Base-by-base conservation (phyloP, 345 rosid genomes). In the Physaria fendleri region DNA sequence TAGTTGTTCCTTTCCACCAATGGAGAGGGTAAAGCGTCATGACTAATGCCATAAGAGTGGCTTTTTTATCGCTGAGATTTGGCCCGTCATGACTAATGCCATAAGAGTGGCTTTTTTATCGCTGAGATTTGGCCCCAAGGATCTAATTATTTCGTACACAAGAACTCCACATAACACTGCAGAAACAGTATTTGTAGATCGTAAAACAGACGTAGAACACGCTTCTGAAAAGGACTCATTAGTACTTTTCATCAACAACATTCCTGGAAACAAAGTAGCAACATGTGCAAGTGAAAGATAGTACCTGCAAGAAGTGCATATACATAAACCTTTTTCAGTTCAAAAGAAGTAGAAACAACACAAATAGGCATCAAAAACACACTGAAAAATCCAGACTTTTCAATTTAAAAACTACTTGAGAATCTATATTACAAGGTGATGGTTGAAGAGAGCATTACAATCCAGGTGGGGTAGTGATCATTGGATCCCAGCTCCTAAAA, bases 391-490 rank as follows among this genome's bases (percentile, higher is more conserved):
- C 61, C n/a, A 48, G 12, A 23, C 35, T 38, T 30, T 15, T 4
- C 3, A 0, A 5, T 6, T 1, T 34, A 28, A 53, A 43, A 33
- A 45, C 22, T 24, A 35, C 32, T 41, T 63, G 2, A 64, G 43
- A 51, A 21, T 55, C 10, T 6, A 13, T 5, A 17, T 34, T 40
- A 27, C 13, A 14, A 39, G 5, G 29, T 22, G 50, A 30, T 7
- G 68, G 45, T 30, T 21, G 54, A 66, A 32, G 59, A 66, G 62
- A 24, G 47, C 1, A 63, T 63, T 82, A 89, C 97, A 93, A 60
- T 75, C 96, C 99, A 80, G 99, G 97, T 37, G 97, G 97, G 18
- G 95, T 93, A 42, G 99, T 93, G 68, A 89, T 93, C 99, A 85
- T 93, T 59, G 97, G 99, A 71, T 93, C 90, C 97, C 99, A 93